Percentiles rank a stretch among this genome's conserved stretches.
Conservation (phyloP, 371 early-diverging fungal species). For the Blastocladiella emersonii region DNA sequence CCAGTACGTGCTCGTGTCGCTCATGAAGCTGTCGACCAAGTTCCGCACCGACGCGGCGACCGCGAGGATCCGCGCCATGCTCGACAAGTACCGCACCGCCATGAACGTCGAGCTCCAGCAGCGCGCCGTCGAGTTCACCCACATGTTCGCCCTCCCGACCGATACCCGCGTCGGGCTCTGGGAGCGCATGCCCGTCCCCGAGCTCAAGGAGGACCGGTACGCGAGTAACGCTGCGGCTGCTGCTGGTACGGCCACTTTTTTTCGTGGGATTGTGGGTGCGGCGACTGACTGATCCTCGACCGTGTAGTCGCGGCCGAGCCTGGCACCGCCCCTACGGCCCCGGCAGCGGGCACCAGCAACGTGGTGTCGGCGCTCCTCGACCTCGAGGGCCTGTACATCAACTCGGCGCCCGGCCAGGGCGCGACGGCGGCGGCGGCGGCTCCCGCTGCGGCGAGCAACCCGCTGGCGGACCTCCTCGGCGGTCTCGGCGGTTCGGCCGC, state of each 20-base stretch:
- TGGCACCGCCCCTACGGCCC: background rate
- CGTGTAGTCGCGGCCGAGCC: background rate
- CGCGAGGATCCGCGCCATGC: conserved; percentile 30
- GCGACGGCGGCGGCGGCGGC: background rate
- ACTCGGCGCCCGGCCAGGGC: too few relatives aligned
- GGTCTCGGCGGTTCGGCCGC: background rate
- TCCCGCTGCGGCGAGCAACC: background rate
- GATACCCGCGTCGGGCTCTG: conserved; percentile 55
- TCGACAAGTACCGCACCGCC: conserved; percentile 47
- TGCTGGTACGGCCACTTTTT: background rate
- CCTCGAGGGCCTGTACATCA: background rate
- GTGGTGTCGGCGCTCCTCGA: background rate
- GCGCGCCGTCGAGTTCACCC: conserved; percentile 77
- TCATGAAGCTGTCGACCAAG: conserved; percentile 75
- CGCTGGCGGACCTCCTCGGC: background rate
- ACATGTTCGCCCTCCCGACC: conserved; percentile 45
- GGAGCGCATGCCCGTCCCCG: conserved; percentile 88
- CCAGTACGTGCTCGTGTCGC: conserved; percentile 69
- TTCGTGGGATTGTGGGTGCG: background rate
- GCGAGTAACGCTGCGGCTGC: background rate
- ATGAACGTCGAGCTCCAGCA: conserved; percentile 86
- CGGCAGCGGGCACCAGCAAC: background rate
- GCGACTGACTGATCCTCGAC: background rate
- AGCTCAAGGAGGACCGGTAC: conserved; percentile 28
- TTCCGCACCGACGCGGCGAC: conserved; percentile 38